Evolutionary conservation across 352 stramenopile species (phyloP), one percentile per base, ranked within the genome.

Genomic region (Globisporangium ultimum): DNA sequence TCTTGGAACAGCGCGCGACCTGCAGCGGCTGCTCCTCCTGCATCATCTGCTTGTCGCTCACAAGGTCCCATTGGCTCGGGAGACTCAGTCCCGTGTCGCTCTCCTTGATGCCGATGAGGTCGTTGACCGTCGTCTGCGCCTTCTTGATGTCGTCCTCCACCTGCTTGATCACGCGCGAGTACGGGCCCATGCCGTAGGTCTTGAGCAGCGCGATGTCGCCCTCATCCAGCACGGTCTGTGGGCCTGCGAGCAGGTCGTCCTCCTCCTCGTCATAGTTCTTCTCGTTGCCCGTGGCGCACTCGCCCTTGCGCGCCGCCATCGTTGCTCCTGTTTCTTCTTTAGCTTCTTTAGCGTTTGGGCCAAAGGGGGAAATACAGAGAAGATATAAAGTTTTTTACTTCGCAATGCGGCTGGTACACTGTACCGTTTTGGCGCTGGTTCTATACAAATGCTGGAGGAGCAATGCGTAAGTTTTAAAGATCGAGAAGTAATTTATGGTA

Each of bases 21-120:
- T 98, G 92, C 38, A 98, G 76, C 38, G 93, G 92, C 72, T 98
- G 96, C 71, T 99, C 97, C 71, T 99, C 97, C 57, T 98, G 93
- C 96, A 99, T 99, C 97, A 99, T 99, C 79, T 98, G 95, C 75
- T 99, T 99, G 80, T 99, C 98, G 56, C 94, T 97, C 24, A 98
- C 96, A 22, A 99, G 88, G 84, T 99, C 97, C 98, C 98, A 99
- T 67, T 98, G 97, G 67, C 84, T 98, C 28, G 97, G 97, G 28
- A 98, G 88, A 53, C 90, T 98, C 43, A 99, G 75, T n/a, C 98
- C 97, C 36, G 97, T 99, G 76, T 99, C 97, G 63, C 88, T 98
- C 76, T 99, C 98, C 72, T 99, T 99, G 74, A 99, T 99, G 48
- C 97, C 97, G 49, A 95, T 88, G 36, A 97, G 74, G 58, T 95